Evolutionary conservation across 805 yeast genomes (phyloP).

Genomic region (Candida sonorensis): DNA sequence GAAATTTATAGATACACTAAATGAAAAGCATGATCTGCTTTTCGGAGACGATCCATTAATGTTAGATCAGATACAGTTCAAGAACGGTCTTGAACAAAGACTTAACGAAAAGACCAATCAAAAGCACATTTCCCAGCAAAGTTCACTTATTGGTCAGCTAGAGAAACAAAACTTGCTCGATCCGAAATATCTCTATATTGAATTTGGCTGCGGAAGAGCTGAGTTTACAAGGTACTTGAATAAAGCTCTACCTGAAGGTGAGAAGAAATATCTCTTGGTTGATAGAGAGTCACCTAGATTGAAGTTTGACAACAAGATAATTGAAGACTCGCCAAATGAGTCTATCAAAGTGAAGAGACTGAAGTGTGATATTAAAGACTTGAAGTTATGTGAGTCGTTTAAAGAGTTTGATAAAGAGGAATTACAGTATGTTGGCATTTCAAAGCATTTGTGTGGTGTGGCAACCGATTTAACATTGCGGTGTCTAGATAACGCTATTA

Average conservation of each 20-base stretch:
- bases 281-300: conserved; percentile 74
- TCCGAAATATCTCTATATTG: conserved; percentile 39
- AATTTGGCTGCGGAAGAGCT: conserved; percentile 90
- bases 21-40: too few species aligned
- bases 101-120: conserved; percentile 45
- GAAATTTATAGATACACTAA: conserved; percentile 13
- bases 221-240: conserved; percentile 66
- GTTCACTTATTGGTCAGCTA: conserved; percentile 69
- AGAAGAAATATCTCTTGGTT: conserved; percentile 45
- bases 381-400: conserved; percentile 43
- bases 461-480: conserved; percentile 83
- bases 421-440: conserved; percentile 46
- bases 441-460: conserved; percentile 90
- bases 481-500: conserved; percentile 37
- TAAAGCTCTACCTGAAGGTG: conserved; percentile 16
- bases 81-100: conserved; percentile 34
- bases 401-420: conserved; percentile 12
- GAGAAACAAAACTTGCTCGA: conserved; percentile 34
- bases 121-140: conserved; percentile 80
- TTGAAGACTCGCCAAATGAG: conserved; percentile 41
- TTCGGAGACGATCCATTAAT: conserved; percentile 5
- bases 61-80: conserved; percentile 16
- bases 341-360: conserved; percentile 31
- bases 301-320: conserved; percentile 70
- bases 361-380: conserved; percentile 76